These are phyloP conservation scores for Immersiella caudata DNA, from an alignment of 495 filamentous ascomycete genomes.

Conservation along the genomic window DNA sequence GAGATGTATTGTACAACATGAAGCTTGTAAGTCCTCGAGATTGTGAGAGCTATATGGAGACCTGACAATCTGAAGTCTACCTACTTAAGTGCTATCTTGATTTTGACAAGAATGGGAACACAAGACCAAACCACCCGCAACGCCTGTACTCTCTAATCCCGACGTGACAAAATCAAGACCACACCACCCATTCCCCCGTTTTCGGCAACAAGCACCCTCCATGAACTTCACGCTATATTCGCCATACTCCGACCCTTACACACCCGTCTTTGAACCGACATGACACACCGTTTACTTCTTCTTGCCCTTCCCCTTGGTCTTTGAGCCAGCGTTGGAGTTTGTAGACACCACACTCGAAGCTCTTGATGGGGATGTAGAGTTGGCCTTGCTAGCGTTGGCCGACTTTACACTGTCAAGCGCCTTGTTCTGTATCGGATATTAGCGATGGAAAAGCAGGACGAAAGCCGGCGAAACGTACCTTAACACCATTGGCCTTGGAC, in stretches of 20 bases:
- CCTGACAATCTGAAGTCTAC: neutral
- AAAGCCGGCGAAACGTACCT: slow-evolving; percentile 45
- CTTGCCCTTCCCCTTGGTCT: slow-evolving; percentile 56
- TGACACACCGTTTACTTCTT: slow-evolving; percentile 48
- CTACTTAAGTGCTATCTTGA: neutral
- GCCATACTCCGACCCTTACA: neutral
- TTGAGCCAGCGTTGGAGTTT: slow-evolving; percentile 47
- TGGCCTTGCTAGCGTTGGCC: slow-evolving; percentile 54
- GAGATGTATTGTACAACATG: neutral
- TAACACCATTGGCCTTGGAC: slow-evolving; percentile 73
- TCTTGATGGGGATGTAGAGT: slow-evolving; percentile 57
- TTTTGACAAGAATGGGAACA: neutral
- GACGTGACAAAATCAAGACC: neutral
- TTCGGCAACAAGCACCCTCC: slow-evolving; percentile 2
- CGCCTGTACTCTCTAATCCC: neutral
- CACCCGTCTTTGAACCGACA: neutral
- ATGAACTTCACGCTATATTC: neutral
- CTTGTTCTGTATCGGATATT: slow-evolving; percentile 57
- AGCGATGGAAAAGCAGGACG: slow-evolving; percentile 16
- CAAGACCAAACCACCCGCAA: neutral
- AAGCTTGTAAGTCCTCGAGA: neutral
- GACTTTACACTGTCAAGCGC: slow-evolving; percentile 64
- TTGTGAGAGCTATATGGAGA: neutral
- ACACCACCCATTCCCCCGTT: neutral
- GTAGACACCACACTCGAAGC: slow-evolving; percentile 57